Percentiles rank a stretch among this genome's conserved stretches.
phyloP scores from a whole-genome alignment of 2,329 filamentous ascomycete genomes.

The Aspergillus carbonarius region DNA sequence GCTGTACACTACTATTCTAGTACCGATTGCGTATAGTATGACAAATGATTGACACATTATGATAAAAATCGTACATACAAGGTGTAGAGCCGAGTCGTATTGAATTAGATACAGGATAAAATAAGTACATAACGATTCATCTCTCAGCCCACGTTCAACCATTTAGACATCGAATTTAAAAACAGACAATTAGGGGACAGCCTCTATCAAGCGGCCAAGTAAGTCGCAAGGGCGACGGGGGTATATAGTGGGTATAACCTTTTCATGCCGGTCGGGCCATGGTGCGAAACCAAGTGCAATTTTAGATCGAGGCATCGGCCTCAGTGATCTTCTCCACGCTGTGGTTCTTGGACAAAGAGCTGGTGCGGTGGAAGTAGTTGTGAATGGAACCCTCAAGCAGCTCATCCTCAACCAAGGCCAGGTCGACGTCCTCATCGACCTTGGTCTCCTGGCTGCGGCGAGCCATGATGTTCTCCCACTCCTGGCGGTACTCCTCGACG shows the following conservation, averaged over 20 bases:
- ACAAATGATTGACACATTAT: background rate
- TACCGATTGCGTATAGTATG: background rate
- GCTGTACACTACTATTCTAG: too few species aligned
- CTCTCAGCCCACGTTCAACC: background rate
- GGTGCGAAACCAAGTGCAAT: background rate
- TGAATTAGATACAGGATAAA: background rate
- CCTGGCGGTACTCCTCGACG: slow-evolving; percentile 1
- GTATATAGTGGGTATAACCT: background rate
- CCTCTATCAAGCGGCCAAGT: background rate
- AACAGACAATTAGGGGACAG: background rate
- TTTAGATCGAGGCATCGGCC: background rate
- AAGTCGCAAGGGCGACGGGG: background rate
- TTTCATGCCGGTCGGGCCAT: background rate
- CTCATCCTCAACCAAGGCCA: background rate
- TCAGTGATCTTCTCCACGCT: background rate
- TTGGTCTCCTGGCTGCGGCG: slow-evolving; percentile 3
- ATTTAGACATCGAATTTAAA: background rate
- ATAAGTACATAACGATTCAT: background rate
- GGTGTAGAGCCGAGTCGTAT: background rate
- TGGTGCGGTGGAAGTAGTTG: slow-evolving; percentile 5
- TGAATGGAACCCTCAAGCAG: background rate
- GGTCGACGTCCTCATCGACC: background rate
- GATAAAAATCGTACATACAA: background rate
- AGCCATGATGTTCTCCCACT: slow-evolving; percentile 5
- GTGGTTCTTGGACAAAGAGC: background rate